Percentiles rank a stretch among this genome's conserved stretches.
phyloP scores from a whole-genome alignment of 2,329 filamentous ascomycete species.

The Chaetomium sp. region DNA sequence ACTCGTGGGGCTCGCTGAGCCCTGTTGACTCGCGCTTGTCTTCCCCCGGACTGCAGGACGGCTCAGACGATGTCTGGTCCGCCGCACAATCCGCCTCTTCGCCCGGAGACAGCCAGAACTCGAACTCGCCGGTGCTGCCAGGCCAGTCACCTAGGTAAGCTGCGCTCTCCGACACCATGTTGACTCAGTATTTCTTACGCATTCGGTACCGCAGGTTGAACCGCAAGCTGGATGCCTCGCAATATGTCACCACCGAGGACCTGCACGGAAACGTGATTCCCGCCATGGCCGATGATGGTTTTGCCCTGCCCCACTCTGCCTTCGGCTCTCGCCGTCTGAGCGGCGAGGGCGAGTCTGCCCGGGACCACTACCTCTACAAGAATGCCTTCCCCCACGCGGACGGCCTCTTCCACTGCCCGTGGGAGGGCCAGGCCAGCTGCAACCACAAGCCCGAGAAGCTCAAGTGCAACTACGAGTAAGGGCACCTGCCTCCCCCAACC shows the following conservation, averaged over 20 bases:
- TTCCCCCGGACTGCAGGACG: constrained; percentile 53
- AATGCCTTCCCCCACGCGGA: constrained; percentile 65
- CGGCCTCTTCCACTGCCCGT: constrained; percentile 92
- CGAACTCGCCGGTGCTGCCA: constrained; percentile 50
- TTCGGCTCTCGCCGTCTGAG: constrained; percentile 52
- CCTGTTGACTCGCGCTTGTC: constrained; percentile 56
- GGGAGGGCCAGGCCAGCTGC: constrained; percentile 71
- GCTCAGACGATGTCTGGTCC: constrained; percentile 54
- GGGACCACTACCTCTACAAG: constrained; percentile 72
- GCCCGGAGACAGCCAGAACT: constrained; percentile 50
- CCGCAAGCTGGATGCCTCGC: constrained; percentile 43
- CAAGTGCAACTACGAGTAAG: constrained; percentile 99
- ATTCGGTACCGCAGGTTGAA: constrained; percentile 41
- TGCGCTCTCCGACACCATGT: constrained; percentile 25
- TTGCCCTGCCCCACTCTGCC: constrained; percentile 43
- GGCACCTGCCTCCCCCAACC: constrained; percentile 34
- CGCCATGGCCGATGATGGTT: constrained; percentile 41
- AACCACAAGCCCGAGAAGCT: constrained; percentile 92
- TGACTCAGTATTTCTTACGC: constrained; percentile 39
- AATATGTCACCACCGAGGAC: constrained; percentile 44
- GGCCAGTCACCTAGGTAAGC: constrained; percentile 59
- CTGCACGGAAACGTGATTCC: constrained; percentile 42
- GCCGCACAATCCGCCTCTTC: constrained; percentile 44
- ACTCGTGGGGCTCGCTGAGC: constrained; percentile 57
- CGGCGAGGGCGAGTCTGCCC: constrained; percentile 59